phyloP scores from a whole-genome alignment of 371 early-diverging fungal genomes.

The Syncephalastrum contaminatum region DNA sequence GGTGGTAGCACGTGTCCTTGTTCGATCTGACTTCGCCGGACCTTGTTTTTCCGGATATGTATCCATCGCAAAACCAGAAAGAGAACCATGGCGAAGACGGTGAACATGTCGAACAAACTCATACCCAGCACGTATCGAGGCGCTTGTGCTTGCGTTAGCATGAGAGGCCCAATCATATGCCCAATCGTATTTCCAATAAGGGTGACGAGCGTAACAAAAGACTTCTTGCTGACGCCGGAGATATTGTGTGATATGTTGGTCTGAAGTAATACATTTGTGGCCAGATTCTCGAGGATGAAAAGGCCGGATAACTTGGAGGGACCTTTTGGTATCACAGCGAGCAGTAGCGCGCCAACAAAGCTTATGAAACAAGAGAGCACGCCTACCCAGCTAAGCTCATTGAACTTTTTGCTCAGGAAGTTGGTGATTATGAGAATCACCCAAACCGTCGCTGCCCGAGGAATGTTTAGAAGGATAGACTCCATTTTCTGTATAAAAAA shows the following conservation, averaged over 20 bases:
- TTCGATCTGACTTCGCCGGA: conserved; percentile 8
- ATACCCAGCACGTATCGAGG: conserved; percentile 29
- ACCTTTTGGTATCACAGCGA: conserved; percentile 13
- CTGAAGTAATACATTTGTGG: conserved; percentile 11
- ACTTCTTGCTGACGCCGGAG: conserved; percentile 22
- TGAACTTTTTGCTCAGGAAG: conserved; percentile 8
- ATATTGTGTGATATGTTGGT: conserved; percentile 18
- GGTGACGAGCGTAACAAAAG: conserved; percentile 10
- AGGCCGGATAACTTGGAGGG: conserved; percentile 16
- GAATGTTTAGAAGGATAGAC: conserved; percentile 15
- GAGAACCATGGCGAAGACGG: conserved; percentile 8
- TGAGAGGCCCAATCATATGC: conserved; percentile 12
- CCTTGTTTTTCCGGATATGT: conserved; percentile 8
- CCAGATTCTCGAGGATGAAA: conserved; percentile 14
- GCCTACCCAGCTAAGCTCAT: conserved; percentile 5
- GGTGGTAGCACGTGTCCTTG: not conserved
- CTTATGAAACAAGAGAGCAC: conserved; percentile 1
- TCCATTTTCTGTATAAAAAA: conserved; percentile 3
- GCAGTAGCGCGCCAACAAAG: conserved; percentile 13
- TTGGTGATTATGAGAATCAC: conserved; percentile 10
- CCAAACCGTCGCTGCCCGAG: conserved; percentile 11
- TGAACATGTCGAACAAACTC: conserved; percentile 10
- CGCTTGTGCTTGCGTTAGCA: conserved; percentile 11
- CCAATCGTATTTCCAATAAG: conserved; percentile 16
- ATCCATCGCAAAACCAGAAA: conserved; percentile 8